These are phyloP conservation scores for Prinsepia uniflora DNA, from an alignment of 306 rosid species.

Conservation along the genomic window DNA sequence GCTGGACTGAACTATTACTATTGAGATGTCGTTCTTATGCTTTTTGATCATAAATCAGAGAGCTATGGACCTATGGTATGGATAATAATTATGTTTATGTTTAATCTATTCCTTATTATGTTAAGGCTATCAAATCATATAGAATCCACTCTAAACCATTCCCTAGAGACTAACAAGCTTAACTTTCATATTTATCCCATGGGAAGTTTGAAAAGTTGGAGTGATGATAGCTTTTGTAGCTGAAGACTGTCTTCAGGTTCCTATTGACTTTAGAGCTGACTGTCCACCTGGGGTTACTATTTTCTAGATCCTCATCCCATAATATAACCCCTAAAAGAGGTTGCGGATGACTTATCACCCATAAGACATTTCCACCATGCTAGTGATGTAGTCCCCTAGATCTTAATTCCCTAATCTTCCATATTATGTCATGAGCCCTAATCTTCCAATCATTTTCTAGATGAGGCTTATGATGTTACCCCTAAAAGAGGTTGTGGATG, in stretches of 20 bases:
- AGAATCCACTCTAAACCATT: not conserved
- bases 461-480: too few species aligned
- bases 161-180: not conserved
- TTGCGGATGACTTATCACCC: not conserved
- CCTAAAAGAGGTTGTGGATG: not conserved
- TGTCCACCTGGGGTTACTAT: not conserved
- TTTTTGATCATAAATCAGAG: not conserved
- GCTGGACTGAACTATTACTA: constrained; percentile 7
- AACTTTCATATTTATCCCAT: not conserved
- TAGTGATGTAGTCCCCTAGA: not conserved
- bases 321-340: not conserved
- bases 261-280: not conserved
- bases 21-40: not conserved
- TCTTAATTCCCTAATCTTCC: not conserved
- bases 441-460: too few species aligned
- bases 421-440: not conserved
- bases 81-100: not conserved
- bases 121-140: not conserved
- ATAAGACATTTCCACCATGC: not conserved
- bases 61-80: not conserved
- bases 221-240: not conserved
- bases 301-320: not conserved
- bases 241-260: not conserved
- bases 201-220: not conserved
- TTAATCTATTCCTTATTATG: not conserved